phyloP scores from a whole-genome alignment of 768 basidiomycete species.

The Suillus placidus region DNA sequence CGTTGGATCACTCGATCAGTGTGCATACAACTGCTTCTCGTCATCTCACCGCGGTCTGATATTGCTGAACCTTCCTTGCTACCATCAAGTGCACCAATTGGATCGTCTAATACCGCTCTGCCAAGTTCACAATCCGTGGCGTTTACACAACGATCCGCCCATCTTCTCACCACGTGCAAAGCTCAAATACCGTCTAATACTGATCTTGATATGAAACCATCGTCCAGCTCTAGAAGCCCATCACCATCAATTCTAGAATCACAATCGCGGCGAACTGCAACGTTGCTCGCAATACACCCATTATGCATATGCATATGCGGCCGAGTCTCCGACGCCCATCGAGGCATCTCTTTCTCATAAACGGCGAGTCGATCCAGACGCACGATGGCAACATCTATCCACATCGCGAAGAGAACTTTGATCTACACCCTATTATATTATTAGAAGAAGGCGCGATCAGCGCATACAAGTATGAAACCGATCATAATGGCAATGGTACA shows the following conservation, averaged over 20 bases:
- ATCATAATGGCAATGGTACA: neutral
- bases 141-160: neutral
- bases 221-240: neutral
- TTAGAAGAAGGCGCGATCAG: neutral
- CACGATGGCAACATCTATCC: neutral
- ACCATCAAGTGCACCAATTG: neutral
- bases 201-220: neutral
- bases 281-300: neutral
- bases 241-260: neutral
- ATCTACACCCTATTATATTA: neutral
- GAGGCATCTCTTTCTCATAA: neutral
- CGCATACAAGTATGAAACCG: neutral
- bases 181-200: neutral
- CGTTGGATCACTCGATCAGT: neutral
- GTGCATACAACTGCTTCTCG: neutral
- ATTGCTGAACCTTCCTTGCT: neutral
- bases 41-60: neutral
- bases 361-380: neutral
- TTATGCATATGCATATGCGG: neutral
- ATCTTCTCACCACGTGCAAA: neutral
- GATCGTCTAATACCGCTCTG: neutral
- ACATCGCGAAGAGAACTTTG: slow-evolving; percentile 2
- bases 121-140: neutral
- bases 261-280: neutral
- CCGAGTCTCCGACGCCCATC: neutral